Evolutionary conservation across 2,329 filamentous ascomycete genomes (phyloP), one percentile per base, ranked within the genome.

Genomic region (Monascus ruber): DNA sequence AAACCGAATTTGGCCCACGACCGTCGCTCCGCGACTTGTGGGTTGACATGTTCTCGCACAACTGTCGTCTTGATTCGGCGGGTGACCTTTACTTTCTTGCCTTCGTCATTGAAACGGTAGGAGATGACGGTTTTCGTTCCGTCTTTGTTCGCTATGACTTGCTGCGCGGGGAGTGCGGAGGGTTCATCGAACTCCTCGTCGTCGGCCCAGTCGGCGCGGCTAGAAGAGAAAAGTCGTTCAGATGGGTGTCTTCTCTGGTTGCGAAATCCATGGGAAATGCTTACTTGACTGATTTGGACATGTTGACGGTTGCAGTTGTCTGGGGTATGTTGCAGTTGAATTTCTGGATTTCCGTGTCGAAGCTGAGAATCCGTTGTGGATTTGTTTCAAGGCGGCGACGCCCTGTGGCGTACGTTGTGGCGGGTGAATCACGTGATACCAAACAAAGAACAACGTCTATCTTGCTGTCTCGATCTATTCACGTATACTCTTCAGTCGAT

Each of bases 21-120:
- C 70, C 91, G 86, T 61, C 91, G 85, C 71, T 94, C 88, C 47
- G 91, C 91, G 43, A 98, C 89, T 57, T 86, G 85, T 40, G 91
- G 91, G 76, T 96, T 96, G 55, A 98, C 89, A 50, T 85, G 79
- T 68, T 94, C 86, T 66, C 86, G 88, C 66, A 94, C 79, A 52
- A 88, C 81, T 47, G 84, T 93, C 58, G 86, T 85, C 62, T 88
- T 86, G 70, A 96, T 89, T 55, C 88, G 85, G 63, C 91, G 88
- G 45, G 88, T 96, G 47, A 87, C 91, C 76, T 96, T 96, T 60
- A 96, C 84, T 68, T 94, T 94, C 66, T 93, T 88, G 66, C 85
- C 85, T 47, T 89, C 77, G 52, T 98, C 91, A 71, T 94, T 89
- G 71, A 86, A 79, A 56, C 80, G 77, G 72, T 85, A 94, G 47